phyloP scores from a whole-genome alignment of 192 early-diverging fungal genomes.

The Entophlyctis luteolus region DNA sequence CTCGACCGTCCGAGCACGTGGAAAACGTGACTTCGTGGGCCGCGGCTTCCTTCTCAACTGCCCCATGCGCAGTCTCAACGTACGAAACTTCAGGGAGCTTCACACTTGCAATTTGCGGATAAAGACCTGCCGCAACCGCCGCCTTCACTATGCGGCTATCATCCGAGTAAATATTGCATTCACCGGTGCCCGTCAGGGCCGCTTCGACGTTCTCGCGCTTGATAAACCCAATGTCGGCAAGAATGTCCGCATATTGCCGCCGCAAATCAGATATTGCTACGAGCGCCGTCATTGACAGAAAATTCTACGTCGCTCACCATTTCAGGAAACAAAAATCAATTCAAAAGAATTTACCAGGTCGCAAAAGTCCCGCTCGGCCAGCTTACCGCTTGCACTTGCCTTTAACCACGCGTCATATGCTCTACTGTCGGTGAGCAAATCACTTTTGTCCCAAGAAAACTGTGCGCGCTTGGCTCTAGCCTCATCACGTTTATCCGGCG shows the following conservation, averaged over 20 bases:
- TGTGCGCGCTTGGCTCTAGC: slow-evolving; percentile 41
- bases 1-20: slow-evolving; percentile 52
- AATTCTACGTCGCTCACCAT: slow-evolving; percentile 41
- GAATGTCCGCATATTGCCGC: slow-evolving; percentile 54
- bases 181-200: slow-evolving; percentile 17
- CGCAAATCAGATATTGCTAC: slow-evolving; percentile 59
- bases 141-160: slow-evolving; percentile 64
- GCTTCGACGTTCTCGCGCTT: not conserved
- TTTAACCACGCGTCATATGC: slow-evolving; percentile 50
- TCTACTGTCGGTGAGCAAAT: slow-evolving; percentile 62
- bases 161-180: slow-evolving; percentile 57
- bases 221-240: slow-evolving; percentile 63
- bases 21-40: slow-evolving; percentile 72
- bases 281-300: slow-evolving; percentile 59
- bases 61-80: slow-evolving; percentile 65
- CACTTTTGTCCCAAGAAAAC: slow-evolving; percentile 51
- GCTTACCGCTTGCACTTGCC: slow-evolving; percentile 28
- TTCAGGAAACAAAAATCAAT: not conserved
- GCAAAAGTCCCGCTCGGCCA: slow-evolving; percentile 34
- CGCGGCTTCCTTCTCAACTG: slow-evolving; percentile 66
- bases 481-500: slow-evolving; percentile 53
- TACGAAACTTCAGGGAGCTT: slow-evolving; percentile 55
- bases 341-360: slow-evolving; percentile 30
- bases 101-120: slow-evolving; percentile 75
- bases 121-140: slow-evolving; percentile 77